Evolutionary conservation across 176 grass and related monocot genomes (phyloP).

Genomic region (Puccinellia tenuiflora): DNA sequence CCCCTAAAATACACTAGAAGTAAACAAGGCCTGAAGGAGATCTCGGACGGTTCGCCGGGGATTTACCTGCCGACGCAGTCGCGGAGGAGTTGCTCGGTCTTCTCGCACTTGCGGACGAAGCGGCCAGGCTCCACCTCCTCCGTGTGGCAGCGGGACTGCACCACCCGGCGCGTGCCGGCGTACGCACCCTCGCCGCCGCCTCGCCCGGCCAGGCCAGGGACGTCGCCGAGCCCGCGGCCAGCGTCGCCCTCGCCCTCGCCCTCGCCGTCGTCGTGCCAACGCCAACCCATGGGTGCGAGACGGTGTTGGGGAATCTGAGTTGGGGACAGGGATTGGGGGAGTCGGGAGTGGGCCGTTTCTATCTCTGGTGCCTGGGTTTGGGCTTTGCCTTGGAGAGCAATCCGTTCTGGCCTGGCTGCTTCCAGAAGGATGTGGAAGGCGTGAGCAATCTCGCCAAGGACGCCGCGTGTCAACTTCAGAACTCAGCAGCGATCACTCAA

Average conservation of each 20-base stretch:
- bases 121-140: constrained; percentile 83
- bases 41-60: too few relatives aligned
- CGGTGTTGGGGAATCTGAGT: not conserved
- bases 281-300: constrained; percentile 51
- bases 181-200: not conserved
- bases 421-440: constrained; percentile 21
- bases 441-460: not conserved
- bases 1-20: too few relatives aligned
- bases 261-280: constrained; percentile 46
- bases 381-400: constrained; percentile 39
- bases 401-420: not conserved
- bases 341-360: not conserved
- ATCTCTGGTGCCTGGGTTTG: not conserved
- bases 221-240: constrained; percentile 31
- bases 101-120: constrained; percentile 83
- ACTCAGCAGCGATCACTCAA: not conserved
- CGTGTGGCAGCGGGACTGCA: constrained; percentile 63
- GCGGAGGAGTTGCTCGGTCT: constrained; percentile 65
- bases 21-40: too few relatives aligned
- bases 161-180: constrained; percentile 49
- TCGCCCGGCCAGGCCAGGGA: constrained; percentile 16
- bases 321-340: not conserved
- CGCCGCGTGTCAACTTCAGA: not conserved
- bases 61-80: constrained; percentile 47
- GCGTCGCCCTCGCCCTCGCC: constrained; percentile 17